Percentiles rank a stretch among this genome's conserved stretches.
Evolutionary conservation across 257 asterid genomes (phyloP).

Genomic region (Ilex asprella): DNA sequence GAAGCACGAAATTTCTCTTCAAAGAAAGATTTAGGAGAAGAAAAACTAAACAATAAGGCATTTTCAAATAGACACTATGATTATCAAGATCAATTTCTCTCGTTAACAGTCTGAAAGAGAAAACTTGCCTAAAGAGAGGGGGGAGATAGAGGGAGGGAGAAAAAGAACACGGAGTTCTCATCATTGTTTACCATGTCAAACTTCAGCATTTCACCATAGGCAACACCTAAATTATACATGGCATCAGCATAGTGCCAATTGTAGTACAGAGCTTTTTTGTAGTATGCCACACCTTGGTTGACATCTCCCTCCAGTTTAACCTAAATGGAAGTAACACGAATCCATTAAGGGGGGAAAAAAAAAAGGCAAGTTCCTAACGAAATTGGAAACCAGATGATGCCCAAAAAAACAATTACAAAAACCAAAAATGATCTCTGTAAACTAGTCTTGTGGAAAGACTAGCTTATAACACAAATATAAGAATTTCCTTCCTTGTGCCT

Average conservation of each 20-base stretch:
- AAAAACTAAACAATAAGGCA: neutral
- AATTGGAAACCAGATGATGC: too few species aligned
- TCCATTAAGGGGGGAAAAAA: constrained; percentile 4
- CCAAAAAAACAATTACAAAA: too few species aligned
- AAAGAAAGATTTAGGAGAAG: neutral
- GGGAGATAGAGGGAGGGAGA: neutral
- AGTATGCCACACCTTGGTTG: constrained; percentile 81
- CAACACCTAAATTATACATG: constrained; percentile 98
- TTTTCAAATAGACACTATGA: constrained; percentile 3
- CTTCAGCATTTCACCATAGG: constrained; percentile 99
- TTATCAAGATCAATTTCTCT: constrained; percentile 11
- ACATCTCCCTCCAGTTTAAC: constrained; percentile 98
- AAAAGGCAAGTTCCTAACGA: neutral
- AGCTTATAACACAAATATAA: neutral
- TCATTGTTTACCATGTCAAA: constrained; percentile 85
- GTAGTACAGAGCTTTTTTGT: constrained; percentile 86
- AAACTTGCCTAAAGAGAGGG: neutral
- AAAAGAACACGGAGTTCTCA: neutral
- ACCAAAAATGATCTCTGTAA: too few species aligned
- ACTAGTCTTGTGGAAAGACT: neutral
- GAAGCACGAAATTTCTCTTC: neutral
- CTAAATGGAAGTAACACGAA: constrained; percentile 33
- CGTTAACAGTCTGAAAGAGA: constrained; percentile 10
- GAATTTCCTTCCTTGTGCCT: neutral
- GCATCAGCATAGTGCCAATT: constrained; percentile 99